Evolutionary conservation across 805 yeast genomes (phyloP).

Genomic region (Spathaspora sp.): DNA sequence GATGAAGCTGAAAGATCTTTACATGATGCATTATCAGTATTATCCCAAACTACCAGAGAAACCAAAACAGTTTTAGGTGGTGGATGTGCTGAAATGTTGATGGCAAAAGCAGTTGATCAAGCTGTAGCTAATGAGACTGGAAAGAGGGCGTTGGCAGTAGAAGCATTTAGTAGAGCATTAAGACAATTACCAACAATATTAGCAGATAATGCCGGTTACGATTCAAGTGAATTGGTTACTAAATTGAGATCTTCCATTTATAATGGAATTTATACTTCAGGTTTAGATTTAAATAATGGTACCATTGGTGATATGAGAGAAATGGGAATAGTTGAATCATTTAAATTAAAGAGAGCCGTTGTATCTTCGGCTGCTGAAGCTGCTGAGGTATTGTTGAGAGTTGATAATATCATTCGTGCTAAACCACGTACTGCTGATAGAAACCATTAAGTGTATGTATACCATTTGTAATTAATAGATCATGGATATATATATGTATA

Average conservation of each 20-base stretch:
- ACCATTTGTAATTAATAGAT: not conserved
- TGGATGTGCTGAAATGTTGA: constrained; percentile 84
- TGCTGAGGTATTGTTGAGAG: constrained; percentile 91
- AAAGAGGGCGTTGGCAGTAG: constrained; percentile 90
- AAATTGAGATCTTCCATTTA: constrained; percentile 87
- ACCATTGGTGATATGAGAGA: constrained; percentile 91
- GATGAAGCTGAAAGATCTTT: constrained; percentile 52
- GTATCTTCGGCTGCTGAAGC: constrained; percentile 97
- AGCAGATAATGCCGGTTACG: constrained; percentile 97
- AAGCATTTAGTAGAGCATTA: constrained; percentile 89
- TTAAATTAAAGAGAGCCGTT: constrained; percentile 87
- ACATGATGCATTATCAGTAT: constrained; percentile 93
- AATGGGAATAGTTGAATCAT: constrained; percentile 88
- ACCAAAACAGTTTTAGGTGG: constrained; percentile 93
- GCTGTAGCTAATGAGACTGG: constrained; percentile 91
- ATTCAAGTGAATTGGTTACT: constrained; percentile 87
- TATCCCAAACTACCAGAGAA: constrained; percentile 90
- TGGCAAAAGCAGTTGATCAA: constrained; percentile 95
- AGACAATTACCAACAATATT: constrained; percentile 93
- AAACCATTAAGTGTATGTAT: constrained; percentile 32
- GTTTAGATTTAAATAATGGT: constrained; percentile 84
- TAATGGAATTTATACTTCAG: constrained; percentile 88
- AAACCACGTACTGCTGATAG: constrained; percentile 96
- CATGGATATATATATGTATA: not conserved
- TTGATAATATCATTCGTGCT: constrained; percentile 94